These are phyloP conservation scores for Lodderomyces jiufengensis DNA, from an alignment of 1,139 yeast species.

Conservation along the genomic window DNA sequence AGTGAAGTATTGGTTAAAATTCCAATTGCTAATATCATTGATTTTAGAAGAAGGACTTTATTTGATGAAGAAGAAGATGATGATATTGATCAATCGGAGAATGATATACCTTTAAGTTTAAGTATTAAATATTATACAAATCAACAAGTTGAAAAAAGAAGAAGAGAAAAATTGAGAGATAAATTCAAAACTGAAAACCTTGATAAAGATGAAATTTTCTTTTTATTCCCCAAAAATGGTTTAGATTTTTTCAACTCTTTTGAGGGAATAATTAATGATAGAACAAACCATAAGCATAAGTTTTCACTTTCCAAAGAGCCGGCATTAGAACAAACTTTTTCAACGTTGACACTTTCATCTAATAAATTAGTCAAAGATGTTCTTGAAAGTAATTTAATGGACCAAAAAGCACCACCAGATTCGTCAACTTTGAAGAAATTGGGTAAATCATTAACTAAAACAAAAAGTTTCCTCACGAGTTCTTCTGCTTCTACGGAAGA, in stretches of 20 bases:
- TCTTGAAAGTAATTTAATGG: conserved; percentile 6
- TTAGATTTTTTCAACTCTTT: conserved; percentile 24
- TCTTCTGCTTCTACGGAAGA: neutral
- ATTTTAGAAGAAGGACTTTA: conserved; percentile 40
- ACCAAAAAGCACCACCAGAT: conserved; percentile 2
- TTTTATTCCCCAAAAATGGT: conserved; percentile 56
- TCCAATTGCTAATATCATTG: conserved; percentile 67
- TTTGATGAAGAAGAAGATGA: conserved; percentile 18
- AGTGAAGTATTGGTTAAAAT: conserved; percentile 75
- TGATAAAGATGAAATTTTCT: conserved; percentile 55
- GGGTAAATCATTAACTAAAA: conserved; percentile 19
- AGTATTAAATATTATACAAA: conserved; percentile 19
- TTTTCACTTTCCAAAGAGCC: neutral
- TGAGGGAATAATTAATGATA: conserved; percentile 18
- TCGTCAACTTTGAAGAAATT: conserved; percentile 18
- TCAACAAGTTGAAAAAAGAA: conserved; percentile 5
- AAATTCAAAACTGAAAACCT: conserved; percentile 7
- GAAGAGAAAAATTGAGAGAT: conserved; percentile 9
- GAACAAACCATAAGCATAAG: neutral
- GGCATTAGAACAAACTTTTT: conserved; percentile 7
- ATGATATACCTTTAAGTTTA: conserved; percentile 22
- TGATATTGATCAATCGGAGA: conserved; percentile 9
- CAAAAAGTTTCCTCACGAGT: conserved; percentile 17
- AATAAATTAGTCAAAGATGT: conserved; percentile 13
- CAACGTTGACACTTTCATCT: conserved; percentile 16